Conservation (phyloP, 257 asterid species). For the Solanum okadae region DNA sequence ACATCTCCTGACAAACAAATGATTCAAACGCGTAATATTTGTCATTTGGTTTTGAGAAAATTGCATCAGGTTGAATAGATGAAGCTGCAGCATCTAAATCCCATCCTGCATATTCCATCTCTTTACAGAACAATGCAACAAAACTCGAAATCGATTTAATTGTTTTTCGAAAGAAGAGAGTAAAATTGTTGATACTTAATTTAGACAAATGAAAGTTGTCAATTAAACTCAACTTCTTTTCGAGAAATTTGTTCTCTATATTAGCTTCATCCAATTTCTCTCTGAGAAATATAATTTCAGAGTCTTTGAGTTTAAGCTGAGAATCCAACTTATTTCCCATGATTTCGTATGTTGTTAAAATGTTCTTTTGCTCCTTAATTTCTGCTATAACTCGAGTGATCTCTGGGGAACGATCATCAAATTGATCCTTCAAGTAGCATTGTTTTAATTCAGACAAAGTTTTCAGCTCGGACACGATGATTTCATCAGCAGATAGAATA, state of each 20-base stretch:
- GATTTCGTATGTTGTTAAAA: conserved; percentile 44
- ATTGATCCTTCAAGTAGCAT: conserved; percentile 34
- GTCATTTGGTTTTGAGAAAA: conserved; percentile 38
- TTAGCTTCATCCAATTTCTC: conserved; percentile 55
- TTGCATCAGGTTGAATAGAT: conserved; percentile 37
- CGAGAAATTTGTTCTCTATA: conserved; percentile 40
- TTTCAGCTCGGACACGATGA: conserved; percentile 46
- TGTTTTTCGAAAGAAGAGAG: conserved; percentile 20
- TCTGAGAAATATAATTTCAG: conserved; percentile 57
- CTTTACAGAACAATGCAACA: conserved; percentile 34
- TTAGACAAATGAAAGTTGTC: conserved; percentile 28
- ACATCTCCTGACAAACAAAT: conserved; percentile 58
- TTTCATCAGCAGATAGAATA: background rate
- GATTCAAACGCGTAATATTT: conserved; percentile 58
- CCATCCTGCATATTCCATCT: conserved; percentile 63
- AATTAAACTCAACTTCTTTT: conserved; percentile 28
- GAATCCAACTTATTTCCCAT: conserved; percentile 57
- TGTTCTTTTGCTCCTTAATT: conserved; percentile 49
- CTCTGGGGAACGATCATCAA: conserved; percentile 37
- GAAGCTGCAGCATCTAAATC: conserved; percentile 58
- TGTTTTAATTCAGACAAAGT: conserved; percentile 52
- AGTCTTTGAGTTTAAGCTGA: conserved; percentile 56
- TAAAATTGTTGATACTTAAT: conserved; percentile 37
- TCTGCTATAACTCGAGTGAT: conserved; percentile 33
- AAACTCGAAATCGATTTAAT: conserved; percentile 35